Base-by-base conservation (phyloP, 2,329 filamentous ascomycete species). In the Paecilomyces dactylethromorphus region DNA sequence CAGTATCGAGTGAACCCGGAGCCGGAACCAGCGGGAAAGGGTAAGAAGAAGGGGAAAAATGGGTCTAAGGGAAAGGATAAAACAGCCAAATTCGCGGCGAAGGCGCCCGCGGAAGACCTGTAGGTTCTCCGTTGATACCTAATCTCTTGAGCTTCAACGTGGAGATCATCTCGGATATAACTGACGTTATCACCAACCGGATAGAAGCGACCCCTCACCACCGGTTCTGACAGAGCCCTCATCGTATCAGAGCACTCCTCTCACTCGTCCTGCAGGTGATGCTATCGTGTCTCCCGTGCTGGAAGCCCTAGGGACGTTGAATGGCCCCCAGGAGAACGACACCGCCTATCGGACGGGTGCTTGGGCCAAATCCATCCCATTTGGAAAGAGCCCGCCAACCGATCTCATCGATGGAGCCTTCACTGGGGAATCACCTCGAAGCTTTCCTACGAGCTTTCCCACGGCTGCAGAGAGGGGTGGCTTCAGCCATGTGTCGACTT, bases 301-400 rank as follows among this genome's bases (percentile, higher is more conserved):
- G 53, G 71, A 74, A 60, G 71, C 71, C 15, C 65, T 77, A 15
- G 73, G 66, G 21, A 69, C 72, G 13, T 63, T 74, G 31, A 64
- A 63, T 54, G 68, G 68, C 26, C 64, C 68, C 15, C 64, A 66
- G 6, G 71, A 72, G 21, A 71, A 68, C 50, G 73, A 77, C 53
- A 66, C 74, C 7, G 66, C 65, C 32, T 65, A 67, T 49, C 69
- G 74, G 51, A 78, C 76, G 4, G 74, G 73, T 63, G 75, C 71
- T n/a, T 79, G 77, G 77, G 72, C 76, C 35, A 72, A 73, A 56
- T 72, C 74, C 12, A 71, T 79, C n/a, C 75, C 77, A 0, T 78
- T 72, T 64, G 74, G 76, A 22, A 76, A 75, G 57, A 79, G 75
- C 52, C 76, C 77, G n/a, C 76, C 77, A 11, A 71, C 67, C 24